Conservation (phyloP, 345 rosid species). For the Pugionium cornutum region DNA sequence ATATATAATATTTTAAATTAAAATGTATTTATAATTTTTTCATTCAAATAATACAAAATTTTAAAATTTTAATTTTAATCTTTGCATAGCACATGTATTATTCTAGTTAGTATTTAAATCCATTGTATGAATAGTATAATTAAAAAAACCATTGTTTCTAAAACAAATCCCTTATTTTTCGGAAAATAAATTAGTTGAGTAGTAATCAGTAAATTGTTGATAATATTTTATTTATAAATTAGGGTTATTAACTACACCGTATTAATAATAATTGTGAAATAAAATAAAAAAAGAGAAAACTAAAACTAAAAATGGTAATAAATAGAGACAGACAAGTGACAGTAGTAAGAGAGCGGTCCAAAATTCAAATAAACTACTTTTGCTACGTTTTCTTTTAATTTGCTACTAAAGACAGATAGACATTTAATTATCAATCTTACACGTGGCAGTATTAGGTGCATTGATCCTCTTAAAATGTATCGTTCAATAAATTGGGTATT, state of each 20-base stretch:
- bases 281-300: not conserved
- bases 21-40: no score
- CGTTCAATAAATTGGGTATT: slow-evolving; percentile 20
- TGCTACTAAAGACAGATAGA: slow-evolving; percentile 34
- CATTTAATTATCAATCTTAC: slow-evolving; percentile 22
- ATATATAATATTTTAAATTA: no score
- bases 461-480: slow-evolving; percentile 9
- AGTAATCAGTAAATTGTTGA: not conserved
- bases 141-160: no score
- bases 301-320: slow-evolving; percentile 19
- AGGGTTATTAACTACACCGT: not conserved
- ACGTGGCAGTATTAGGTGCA: not conserved
- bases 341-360: slow-evolving; percentile 33
- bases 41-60: no score
- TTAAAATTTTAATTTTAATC: no score
- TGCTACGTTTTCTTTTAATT: slow-evolving; percentile 18
- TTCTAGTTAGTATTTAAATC: no score
- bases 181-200: no score
- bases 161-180: no score
- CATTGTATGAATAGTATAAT: no score
- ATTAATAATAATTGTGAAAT: not conserved
- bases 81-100: no score
- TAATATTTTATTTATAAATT: not conserved
- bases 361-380: slow-evolving; percentile 28
- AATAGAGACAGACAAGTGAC: slow-evolving; percentile 36